phyloP scores from a whole-genome alignment of 495 filamentous ascomycete species.

The Talaromyces proteolyticus region DNA sequence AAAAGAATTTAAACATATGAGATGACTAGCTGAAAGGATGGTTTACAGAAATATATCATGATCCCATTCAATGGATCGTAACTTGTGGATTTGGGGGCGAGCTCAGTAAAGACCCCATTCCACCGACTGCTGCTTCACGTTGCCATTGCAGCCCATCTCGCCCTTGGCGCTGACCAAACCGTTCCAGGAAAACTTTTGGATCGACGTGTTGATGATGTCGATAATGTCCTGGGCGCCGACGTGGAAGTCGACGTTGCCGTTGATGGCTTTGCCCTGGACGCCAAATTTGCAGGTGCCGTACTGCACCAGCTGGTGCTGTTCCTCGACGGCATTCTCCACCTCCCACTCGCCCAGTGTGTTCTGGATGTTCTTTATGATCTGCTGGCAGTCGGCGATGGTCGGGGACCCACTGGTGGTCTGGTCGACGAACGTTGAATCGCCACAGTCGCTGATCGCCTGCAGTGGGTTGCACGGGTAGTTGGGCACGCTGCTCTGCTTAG shows the following conservation, averaged over 20 bases:
- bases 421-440: constrained; percentile 17
- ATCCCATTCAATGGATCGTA: too few species aligned
- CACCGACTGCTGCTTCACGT: constrained; percentile 6
- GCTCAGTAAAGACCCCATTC: constrained; percentile 16
- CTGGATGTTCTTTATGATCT: constrained; percentile 27
- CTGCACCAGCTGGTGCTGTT: constrained; percentile 10
- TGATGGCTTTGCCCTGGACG: constrained; percentile 5
- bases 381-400: constrained; percentile 17
- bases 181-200: constrained; percentile 11
- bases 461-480: constrained; percentile 22
- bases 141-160: constrained; percentile 16
- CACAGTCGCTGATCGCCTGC: constrained; percentile 14
- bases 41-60: too few species aligned
- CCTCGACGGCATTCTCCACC: constrained; percentile 1
- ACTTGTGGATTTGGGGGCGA: not conserved
- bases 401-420: constrained; percentile 22
- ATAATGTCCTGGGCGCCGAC: constrained; percentile 21
- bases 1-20: too few species aligned
- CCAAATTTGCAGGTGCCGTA: constrained; percentile 13
- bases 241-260: constrained; percentile 10
- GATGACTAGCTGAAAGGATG: too few species aligned
- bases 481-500: not conserved
- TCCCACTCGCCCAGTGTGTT: constrained; percentile 8
- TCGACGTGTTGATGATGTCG: constrained; percentile 17
- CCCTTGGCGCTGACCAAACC: constrained; percentile 23